phyloP scores from a whole-genome alignment of 2,329 filamentous ascomycete genomes.

The Scytalidium sp. region DNA sequence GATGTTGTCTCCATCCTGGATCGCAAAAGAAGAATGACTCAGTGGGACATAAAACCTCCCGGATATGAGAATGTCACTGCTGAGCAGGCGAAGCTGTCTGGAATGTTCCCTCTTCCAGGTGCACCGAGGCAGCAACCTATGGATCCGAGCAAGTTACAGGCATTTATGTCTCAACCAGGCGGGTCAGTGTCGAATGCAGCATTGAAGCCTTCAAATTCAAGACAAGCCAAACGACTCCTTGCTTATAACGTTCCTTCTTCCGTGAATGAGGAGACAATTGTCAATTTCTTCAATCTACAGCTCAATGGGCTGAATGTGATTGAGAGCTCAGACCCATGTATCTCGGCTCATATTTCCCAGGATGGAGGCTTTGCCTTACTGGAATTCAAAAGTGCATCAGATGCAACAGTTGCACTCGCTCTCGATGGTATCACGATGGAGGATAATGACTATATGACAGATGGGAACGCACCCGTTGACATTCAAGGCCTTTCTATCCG shows the following conservation, averaged over 20 bases:
- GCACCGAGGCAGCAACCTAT: conserved; percentile 93
- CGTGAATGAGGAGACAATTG: conserved; percentile 71
- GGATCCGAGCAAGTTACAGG: conserved; percentile 90
- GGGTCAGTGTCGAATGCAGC: conserved; percentile 66
- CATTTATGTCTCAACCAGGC: conserved; percentile 89
- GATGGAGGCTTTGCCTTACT: conserved; percentile 80
- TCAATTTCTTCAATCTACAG: conserved; percentile 92
- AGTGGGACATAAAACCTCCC: conserved; percentile 99
- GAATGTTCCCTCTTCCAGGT: conserved; percentile 97
- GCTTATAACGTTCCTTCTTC: conserved; percentile 75
- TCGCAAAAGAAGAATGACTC: conserved; percentile 88
- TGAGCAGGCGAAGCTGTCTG: conserved; percentile 96
- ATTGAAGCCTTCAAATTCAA: conserved; percentile 87
- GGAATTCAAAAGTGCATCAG: conserved; percentile 84
- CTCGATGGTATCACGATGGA: conserved; percentile 89
- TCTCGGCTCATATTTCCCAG: conserved; percentile 76
- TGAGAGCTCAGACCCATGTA: conserved; percentile 78
- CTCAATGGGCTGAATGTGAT: conserved; percentile 95
- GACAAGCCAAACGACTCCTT: conserved; percentile 90
- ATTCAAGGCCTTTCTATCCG: conserved; percentile 67
- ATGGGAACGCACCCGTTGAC: conserved; percentile 48
- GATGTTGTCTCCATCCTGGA: conserved; percentile 78
- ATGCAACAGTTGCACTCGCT: conserved; percentile 88
- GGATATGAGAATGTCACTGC: conserved; percentile 98
- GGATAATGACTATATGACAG: conserved; percentile 57